A percentile compares a stretch with the other conserved stretches of the same genome.
These are phyloP conservation scores for Osmozyma mogii DNA, from an alignment of 805 yeast genomes.

Conservation along the genomic window DNA sequence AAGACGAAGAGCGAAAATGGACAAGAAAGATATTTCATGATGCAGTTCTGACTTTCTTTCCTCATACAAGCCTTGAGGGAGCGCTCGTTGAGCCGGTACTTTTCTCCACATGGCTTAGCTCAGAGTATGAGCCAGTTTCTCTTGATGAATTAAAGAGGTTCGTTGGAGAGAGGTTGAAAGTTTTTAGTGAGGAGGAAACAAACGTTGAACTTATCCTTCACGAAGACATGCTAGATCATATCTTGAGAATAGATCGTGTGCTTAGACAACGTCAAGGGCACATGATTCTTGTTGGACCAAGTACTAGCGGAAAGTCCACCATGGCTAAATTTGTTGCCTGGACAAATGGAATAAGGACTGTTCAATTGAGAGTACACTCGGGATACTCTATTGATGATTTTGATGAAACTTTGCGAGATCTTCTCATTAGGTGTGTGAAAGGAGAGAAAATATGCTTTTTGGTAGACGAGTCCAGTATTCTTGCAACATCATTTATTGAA, in stretches of 20 bases:
- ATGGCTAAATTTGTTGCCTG: conserved; percentile 79
- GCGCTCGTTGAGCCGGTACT: conserved; percentile 47
- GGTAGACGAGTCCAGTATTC: conserved; percentile 71
- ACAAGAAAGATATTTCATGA: conserved; percentile 30
- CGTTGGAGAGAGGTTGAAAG: conserved; percentile 52
- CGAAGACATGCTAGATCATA: conserved; percentile 66
- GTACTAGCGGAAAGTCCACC: conserved; percentile 76
- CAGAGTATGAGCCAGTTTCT: conserved; percentile 50
- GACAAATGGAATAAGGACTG: conserved; percentile 69
- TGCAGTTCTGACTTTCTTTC: conserved; percentile 36
- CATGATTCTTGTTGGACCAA: conserved; percentile 73
- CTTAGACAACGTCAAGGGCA: conserved; percentile 86
- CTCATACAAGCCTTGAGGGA: conserved; percentile 28
- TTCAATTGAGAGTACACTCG: conserved; percentile 49
- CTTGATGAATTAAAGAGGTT: conserved; percentile 43
- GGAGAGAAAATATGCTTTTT: conserved; percentile 65
- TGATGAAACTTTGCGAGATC: conserved; percentile 50
- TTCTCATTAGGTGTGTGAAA: conserved; percentile 38
- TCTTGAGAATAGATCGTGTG: conserved; percentile 73
- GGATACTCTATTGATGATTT: conserved; percentile 55
- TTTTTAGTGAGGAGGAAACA: conserved; percentile 73
- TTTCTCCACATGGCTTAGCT: conserved; percentile 69
- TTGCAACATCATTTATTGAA: conserved; percentile 75
- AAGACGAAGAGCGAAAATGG: conserved; percentile 39
- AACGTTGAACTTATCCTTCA: conserved; percentile 54